Evolutionary conservation across 371 early-diverging fungal genomes (phyloP), one percentile per base, ranked within the genome.

Genomic region (Batrachochytrium dendrobatidis): DNA sequence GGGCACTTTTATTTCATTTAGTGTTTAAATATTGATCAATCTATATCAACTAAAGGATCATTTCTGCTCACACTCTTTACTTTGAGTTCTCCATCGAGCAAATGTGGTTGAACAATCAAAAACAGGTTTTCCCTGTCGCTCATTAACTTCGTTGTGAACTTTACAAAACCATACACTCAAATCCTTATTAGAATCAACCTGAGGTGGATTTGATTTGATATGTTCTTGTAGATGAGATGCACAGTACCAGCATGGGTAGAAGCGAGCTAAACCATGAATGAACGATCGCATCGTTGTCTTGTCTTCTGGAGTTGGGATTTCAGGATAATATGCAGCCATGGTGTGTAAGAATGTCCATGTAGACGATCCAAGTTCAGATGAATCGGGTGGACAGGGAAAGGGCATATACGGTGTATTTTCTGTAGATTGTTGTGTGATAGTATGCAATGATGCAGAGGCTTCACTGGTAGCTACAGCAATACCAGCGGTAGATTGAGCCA

Each of bases 261-360:
- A 78, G 31, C 88, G 76, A 15, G 94, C 77, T 63, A 99, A 86
- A 3, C 89, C 78, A 18, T 35, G 24, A 43, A 71, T 60, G 56
- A 69, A 68, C 12, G 25, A n/a, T 24, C 60, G 61, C 85, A 92
- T 89, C 55, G 81, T 79, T 24, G 74, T 70, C 79, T 91, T 87
- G 63, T 98, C 88, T 39, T 76, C 70, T 1, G 69, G 61, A 0
- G 88, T 83, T 0, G 99, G 95, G 17, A 74, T 68, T 20, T 90
- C 88, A 0, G 99, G 99, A 69, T 95, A 99, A 72, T 95, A 94
- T 0, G 98, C 93, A 12, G 97, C 97, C 83, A 96, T 91, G 1
- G 98, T 97, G 72, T 99, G 99, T 39, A 99, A 74, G 61, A 98
- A 89, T 2, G 95, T 94, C 99, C 99, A 99, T 0, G 98, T 92